Evolutionary conservation across 2,329 filamentous ascomycete species (phyloP), one percentile per base, ranked within the genome.

Genomic region (Colletotrichum somersetense): DNA sequence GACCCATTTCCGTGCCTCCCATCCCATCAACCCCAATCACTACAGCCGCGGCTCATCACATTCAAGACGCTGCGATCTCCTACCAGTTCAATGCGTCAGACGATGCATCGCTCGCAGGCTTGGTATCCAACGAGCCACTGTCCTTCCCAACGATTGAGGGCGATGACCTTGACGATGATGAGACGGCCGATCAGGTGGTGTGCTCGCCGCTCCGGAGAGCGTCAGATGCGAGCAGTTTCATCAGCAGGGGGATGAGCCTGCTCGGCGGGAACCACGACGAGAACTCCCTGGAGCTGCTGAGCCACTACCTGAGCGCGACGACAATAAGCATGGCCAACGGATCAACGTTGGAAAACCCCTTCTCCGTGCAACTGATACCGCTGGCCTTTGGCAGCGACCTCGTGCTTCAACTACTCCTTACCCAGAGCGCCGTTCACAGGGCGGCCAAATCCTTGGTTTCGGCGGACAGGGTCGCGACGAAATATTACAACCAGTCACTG

Each of bases 251-350:
- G 2, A 16, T 64, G 23, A 48, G 50, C 8, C 23, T 70, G 11
- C 50, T 74, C 1, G 66, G 73, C 7, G 63, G 67, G 12, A 59
- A 30, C 33, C 38, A 61, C 0, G 48, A 66, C 46, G 81, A 82
- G 35, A 52, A 78, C 76, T 85, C 78, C 67, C 82, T 82, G 78
- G 84, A 85, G 58, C 79, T 86, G 6, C 78, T 86, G 12, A 82
- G 81, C 66, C 85, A 85, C 75, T 86, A 86, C 72, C 73, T 85
- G 7, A 76, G 79, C 1, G 83, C 82, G 1, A 86, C 84, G 0
- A 81, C 83, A 20, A 81, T 82, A 55, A 85, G 83, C 62, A 85
- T 86, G 84, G 84, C 82, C 42, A 86, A 86, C 66, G 84, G 83
- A 0, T 84, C 84, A 1, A 85, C 84, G 0, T 79, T 81, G 1